Percentiles rank a stretch among this genome's conserved stretches.
Evolutionary conservation across 768 basidiomycete genomes (phyloP).

Genomic region (Pisolithus sp.): DNA sequence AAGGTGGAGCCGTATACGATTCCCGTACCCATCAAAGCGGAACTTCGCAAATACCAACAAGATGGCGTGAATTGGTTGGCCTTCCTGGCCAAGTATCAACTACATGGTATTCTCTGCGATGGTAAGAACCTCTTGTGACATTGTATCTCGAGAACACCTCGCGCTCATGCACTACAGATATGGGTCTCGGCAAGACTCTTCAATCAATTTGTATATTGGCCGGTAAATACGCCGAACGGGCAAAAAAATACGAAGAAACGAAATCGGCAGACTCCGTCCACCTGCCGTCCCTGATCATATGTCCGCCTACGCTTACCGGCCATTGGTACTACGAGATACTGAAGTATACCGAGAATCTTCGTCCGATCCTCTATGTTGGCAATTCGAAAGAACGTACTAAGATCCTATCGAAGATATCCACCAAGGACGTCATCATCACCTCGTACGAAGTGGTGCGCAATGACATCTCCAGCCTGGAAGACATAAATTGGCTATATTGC

Average conservation of each 20-base stretch:
- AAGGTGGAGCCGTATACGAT: slow-evolving; percentile 90
- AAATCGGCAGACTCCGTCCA: slow-evolving; percentile 72
- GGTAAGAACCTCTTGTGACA: slow-evolving; percentile 43
- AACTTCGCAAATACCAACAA: slow-evolving; percentile 94
- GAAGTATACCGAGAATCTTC: slow-evolving; percentile 83
- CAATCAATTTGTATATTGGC: slow-evolving; percentile 97
- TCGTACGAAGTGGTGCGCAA: slow-evolving; percentile 98
- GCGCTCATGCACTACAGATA: slow-evolving; percentile 51
- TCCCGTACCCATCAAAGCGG: slow-evolving; percentile 85
- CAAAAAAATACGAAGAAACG: slow-evolving; percentile 57
- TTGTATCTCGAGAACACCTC: neutral
- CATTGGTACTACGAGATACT: slow-evolving; percentile 99
- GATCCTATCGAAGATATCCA: slow-evolving; percentile 56
- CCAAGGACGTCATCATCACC: slow-evolving; percentile 88
- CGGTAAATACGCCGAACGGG: slow-evolving; percentile 87
- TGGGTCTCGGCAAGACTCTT: slow-evolving; percentile 97
- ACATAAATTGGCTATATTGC: slow-evolving; percentile 87
- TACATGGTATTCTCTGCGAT: slow-evolving; percentile 97
- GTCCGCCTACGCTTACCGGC: slow-evolving; percentile 94
- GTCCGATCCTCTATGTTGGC: slow-evolving; percentile 84
- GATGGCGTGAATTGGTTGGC: slow-evolving; percentile 99
- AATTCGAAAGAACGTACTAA: slow-evolving; percentile 73
- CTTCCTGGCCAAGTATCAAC: slow-evolving; percentile 94
- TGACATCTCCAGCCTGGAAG: slow-evolving; percentile 72
- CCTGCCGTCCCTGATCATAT: slow-evolving; percentile 90